Percentiles rank a stretch among this genome's conserved stretches.
Evolutionary conservation across 176 grass and related monocot species (phyloP).

Genomic region (Hyparrhenia diplandra): DNA sequence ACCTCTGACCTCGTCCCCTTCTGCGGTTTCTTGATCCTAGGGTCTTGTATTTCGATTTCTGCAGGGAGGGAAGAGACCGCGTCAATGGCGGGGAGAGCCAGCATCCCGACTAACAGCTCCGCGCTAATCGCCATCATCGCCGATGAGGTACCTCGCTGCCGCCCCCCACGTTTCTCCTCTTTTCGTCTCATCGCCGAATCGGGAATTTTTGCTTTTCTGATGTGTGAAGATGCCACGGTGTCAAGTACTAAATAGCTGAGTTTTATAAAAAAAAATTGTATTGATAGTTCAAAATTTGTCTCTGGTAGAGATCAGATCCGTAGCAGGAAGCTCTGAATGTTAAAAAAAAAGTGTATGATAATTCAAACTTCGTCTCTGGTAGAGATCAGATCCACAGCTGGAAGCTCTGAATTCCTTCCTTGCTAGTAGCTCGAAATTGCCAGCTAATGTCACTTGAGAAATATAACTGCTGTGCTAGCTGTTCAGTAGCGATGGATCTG

Average conservation of each 20-base stretch:
- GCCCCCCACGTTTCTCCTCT: not conserved
- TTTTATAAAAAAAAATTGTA: not conserved
- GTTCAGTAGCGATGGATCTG: not conserved
- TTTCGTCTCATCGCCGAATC: too few relatives aligned
- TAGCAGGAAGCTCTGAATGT: not conserved
- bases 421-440: not conserved
- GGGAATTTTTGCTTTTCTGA: not conserved
- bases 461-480: not conserved
- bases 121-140: slow-evolving; percentile 76
- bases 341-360: too few relatives aligned
- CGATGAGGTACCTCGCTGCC: slow-evolving; percentile 47
- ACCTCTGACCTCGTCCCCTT: not conserved
- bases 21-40: not conserved
- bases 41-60: not conserved
- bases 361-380: too few relatives aligned
- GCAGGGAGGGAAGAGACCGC: not conserved
- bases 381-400: too few relatives aligned
- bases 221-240: not conserved
- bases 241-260: not conserved
- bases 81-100: slow-evolving; percentile 52
- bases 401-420: not conserved
- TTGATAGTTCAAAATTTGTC: not conserved
- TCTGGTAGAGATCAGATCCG: not conserved
- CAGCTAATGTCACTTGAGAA: not conserved
- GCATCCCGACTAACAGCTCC: slow-evolving; percentile 50